Base-by-base conservation (phyloP, 306 rosid genomes). In the Abrus precatorius region DNA sequence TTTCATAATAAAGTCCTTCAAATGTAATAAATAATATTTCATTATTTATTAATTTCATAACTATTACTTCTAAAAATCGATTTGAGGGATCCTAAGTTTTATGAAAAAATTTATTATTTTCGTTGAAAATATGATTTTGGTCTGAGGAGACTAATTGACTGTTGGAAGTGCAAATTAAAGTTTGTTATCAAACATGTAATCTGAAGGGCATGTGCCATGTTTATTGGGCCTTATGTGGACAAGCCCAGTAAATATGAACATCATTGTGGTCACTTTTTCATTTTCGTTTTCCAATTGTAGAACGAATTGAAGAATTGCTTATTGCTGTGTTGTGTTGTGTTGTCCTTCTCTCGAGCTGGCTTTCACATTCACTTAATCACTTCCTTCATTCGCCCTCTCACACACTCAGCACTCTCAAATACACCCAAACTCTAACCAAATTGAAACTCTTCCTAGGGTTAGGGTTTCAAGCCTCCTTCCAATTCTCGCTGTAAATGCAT, bases 401-500 rank as follows among this genome's bases (percentile, higher is more conserved):
- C 71, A 5, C 73, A 36, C 12, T 36, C 40, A 36, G 0, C 40
- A 36, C 40, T 72, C 14, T 43, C 59, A 14, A 7, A 64, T 69
- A 80, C 32, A 29, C 33, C 0, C 73, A 45, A 44, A 40, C 52
- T 43, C 36, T 11, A 27, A 70, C 38, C 78, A 33, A 41, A 33
- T 62, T 41, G 68, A 28, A 44, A 49, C 77, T 54, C 65, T 1
- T 2, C 1, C 44, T 72, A 79, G 74, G 82, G 78, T 85, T 84
- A 84, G 90, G 86, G 88, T 86, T 78, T 67, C 78, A 4, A 52
- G 10, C 48, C 44, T 6, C 0, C 47, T 48, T 11, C 60, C 1
- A 53, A 14, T 64, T 47, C 1, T 27, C 68, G 74, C 64, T 88
- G 62, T 88, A 80, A 36, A 88, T 88, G 93, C 94, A 61, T 52